Conservation (phyloP, 257 asterid species). For the Solanum corneliomulleri region DNA sequence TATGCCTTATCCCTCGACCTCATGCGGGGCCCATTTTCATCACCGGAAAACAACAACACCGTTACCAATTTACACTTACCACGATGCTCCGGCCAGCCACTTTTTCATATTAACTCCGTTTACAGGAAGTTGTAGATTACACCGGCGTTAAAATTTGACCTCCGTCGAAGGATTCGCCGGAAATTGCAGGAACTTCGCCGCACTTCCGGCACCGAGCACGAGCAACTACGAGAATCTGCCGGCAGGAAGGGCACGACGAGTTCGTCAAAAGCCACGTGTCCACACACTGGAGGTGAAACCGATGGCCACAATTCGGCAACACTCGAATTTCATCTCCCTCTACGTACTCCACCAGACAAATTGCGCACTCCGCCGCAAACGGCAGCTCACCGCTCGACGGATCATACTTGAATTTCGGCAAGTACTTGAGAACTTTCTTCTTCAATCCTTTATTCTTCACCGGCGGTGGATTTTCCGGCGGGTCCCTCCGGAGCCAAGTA, state of each 20-base stretch:
- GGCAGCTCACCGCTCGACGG: neutral
- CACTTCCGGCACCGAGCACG: slow-evolving; percentile 12
- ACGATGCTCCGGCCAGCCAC: neutral
- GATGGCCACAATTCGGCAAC: slow-evolving; percentile 14
- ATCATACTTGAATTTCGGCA: slow-evolving; percentile 8
- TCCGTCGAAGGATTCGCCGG: neutral
- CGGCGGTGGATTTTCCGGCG: neutral
- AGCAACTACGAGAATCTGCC: slow-evolving; percentile 7
- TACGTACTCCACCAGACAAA: slow-evolving; percentile 10
- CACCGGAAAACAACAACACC: neutral
- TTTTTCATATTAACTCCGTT: neutral
- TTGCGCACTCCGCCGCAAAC: slow-evolving; percentile 6
- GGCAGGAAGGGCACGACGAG: slow-evolving; percentile 15
- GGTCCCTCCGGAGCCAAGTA: slow-evolving; percentile 13
- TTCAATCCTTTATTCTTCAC: slow-evolving; percentile 14
- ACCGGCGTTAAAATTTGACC: neutral
- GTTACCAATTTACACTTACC: neutral
- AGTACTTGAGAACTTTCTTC: slow-evolving; percentile 5
- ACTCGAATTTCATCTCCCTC: slow-evolving; percentile 17
- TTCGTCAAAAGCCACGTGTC: slow-evolving; percentile 16
- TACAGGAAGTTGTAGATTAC: neutral
- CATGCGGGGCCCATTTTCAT: neutral
- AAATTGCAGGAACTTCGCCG: slow-evolving; percentile 3
- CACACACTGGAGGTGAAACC: slow-evolving; percentile 6
- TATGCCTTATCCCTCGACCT: neutral